A percentile compares a stretch with the other conserved stretches of the same genome.
Evolutionary conservation across 192 early-diverging fungal species (phyloP).

Genomic region (Coemansia sp.): DNA sequence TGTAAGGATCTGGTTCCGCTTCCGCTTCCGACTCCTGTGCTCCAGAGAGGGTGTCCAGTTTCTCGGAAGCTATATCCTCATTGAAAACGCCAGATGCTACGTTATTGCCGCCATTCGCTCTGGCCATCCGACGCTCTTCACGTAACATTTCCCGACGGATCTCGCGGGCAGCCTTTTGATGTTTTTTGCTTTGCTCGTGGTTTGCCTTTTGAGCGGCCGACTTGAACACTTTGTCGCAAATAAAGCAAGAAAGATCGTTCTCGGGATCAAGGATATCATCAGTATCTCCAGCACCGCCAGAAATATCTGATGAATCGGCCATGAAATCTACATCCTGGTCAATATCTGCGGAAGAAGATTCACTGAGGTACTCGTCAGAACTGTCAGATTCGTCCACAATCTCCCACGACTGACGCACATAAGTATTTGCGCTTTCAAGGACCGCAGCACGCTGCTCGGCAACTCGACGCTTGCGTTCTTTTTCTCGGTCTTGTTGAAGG

Average conservation of each 20-base stretch:
- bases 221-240: constrained; percentile 89
- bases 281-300: constrained; percentile 22
- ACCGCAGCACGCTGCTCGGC: constrained; percentile 60
- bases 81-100: not conserved
- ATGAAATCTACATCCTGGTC: constrained; percentile 7
- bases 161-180: constrained; percentile 75
- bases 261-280: constrained; percentile 48
- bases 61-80: not conserved
- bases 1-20: not conserved
- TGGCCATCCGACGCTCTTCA: constrained; percentile 59
- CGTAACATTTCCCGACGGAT: constrained; percentile 74
- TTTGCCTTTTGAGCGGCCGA: constrained; percentile 76
- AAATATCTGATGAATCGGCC: constrained; percentile 7
- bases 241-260: constrained; percentile 78
- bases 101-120: constrained; percentile 13
- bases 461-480: constrained; percentile 62
- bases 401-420: constrained; percentile 76
- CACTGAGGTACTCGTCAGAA: constrained; percentile 46
- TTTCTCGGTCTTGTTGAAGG: constrained; percentile 58
- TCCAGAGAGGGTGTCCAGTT: not conserved
- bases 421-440: constrained; percentile 56
- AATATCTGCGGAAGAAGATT: constrained; percentile 33
- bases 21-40: not conserved
- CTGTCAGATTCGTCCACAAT: constrained; percentile 57
- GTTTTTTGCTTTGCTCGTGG: constrained; percentile 88